Conservation (phyloP, 2,329 filamentous ascomycete genomes). For the Botryotinia calthae region DNA sequence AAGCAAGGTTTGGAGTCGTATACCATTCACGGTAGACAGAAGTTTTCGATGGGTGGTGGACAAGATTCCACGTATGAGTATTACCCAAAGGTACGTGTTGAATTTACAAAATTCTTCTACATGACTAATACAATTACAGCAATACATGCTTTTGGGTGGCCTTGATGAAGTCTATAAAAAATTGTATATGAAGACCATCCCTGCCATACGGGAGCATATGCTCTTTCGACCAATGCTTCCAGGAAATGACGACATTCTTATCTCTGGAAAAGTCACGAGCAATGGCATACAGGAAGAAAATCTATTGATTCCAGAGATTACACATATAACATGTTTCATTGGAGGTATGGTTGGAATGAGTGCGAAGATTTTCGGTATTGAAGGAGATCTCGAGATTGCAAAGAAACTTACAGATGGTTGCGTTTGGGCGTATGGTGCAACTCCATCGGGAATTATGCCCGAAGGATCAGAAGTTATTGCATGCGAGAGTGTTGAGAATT, state of each 20-base stretch:
- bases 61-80: constrained; percentile 73
- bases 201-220: constrained; percentile 68
- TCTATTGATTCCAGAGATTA: constrained; percentile 39
- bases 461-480: constrained; percentile 51
- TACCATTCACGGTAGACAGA: constrained; percentile 46
- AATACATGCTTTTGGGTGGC: constrained; percentile 76
- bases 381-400: constrained; percentile 60
- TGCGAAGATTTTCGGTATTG: constrained; percentile 58
- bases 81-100: constrained; percentile 56
- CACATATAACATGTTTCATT: constrained; percentile 65
- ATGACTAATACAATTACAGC: constrained; percentile 39
- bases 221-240: constrained; percentile 76
- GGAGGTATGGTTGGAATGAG: constrained; percentile 69
- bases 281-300: constrained; percentile 46
- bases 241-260: constrained; percentile 65
- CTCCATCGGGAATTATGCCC: constrained; percentile 62
- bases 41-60: constrained; percentile 57
- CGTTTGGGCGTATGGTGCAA: constrained; percentile 65
- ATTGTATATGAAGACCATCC: constrained; percentile 67
- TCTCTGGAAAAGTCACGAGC: constrained; percentile 62
- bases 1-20: constrained; percentile 56
- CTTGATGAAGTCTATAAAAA: constrained; percentile 67
- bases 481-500: constrained; percentile 42
- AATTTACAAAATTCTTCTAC: neutral
- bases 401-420: constrained; percentile 65